Conservation (phyloP, 2,329 filamentous ascomycete genomes). For the Exophiala oligosperma region DNA sequence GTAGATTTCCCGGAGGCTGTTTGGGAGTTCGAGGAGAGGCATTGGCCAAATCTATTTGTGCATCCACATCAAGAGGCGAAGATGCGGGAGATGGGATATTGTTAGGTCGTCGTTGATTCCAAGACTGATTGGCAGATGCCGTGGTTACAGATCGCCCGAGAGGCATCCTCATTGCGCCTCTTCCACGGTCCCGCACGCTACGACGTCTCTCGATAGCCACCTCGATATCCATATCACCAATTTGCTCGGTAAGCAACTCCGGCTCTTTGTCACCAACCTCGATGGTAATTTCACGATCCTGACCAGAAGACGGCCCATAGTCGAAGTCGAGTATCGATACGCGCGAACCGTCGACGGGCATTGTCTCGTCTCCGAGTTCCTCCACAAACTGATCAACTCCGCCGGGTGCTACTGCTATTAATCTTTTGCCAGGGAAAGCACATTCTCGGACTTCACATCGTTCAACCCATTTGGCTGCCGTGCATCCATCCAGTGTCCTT, state of each 20-base stretch:
- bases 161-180: conserved; percentile 13
- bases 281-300: conserved; percentile 61
- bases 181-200: conserved; percentile 44
- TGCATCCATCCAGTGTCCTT: conserved; percentile 64
- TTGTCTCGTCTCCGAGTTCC: conserved; percentile 67
- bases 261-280: conserved; percentile 72
- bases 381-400: conserved; percentile 57
- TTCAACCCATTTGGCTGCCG: conserved; percentile 70
- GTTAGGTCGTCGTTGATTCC: conserved; percentile 8
- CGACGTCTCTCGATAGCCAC: conserved; percentile 75
- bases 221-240: conserved; percentile 72
- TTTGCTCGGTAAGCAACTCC: conserved; percentile 71
- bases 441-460: conserved; percentile 50
- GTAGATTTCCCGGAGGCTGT: conserved; percentile 17
- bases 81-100: conserved; percentile 24
- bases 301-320: conserved; percentile 59
- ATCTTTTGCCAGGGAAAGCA: conserved; percentile 36
- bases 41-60: conserved; percentile 36
- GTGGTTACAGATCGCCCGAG: conserved; percentile 45
- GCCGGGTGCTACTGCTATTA: conserved; percentile 73
- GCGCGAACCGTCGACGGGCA: conserved; percentile 77
- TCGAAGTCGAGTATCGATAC: conserved; percentile 74
- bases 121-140: conserved; percentile 13
- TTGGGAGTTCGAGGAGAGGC: background rate
- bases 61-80: conserved; percentile 32